Conservation (phyloP, 2,329 filamentous ascomycete species). For the Thielaviopsis populi region DNA sequence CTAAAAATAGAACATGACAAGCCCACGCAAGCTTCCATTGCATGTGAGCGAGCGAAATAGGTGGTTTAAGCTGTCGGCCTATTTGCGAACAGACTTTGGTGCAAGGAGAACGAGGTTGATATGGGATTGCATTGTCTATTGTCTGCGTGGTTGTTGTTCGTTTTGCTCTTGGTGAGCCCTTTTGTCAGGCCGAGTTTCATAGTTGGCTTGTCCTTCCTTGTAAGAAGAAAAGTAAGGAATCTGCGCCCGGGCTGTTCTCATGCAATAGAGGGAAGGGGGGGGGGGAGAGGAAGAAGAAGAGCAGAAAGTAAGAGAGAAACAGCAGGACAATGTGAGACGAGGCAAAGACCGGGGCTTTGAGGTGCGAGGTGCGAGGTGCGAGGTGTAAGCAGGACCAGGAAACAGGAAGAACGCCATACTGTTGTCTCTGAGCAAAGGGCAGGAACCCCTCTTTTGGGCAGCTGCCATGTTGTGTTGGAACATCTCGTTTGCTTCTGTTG, state of each 20-base stretch:
- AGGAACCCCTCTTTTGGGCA: not conserved
- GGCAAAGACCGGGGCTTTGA: too few species aligned
- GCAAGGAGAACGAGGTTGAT: not conserved
- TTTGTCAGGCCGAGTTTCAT: not conserved
- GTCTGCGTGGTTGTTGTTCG: not conserved
- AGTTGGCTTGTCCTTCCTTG: not conserved
- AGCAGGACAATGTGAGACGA: too few species aligned
- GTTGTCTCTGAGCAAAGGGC: not conserved
- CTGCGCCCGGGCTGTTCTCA: not conserved
- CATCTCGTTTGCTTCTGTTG: not conserved
- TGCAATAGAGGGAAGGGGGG: not conserved
- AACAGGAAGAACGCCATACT: not conserved
- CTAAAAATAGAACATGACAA: slow-evolving; percentile 2
- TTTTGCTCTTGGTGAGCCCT: not conserved
- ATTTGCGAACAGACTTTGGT: not conserved
- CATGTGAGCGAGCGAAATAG: not conserved
- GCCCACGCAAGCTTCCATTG: not conserved
- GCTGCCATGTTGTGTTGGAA: not conserved
- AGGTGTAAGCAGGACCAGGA: not conserved
- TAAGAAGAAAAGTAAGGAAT: slow-evolving; percentile 2
- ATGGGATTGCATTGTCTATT: not conserved
- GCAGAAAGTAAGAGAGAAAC: too few species aligned
- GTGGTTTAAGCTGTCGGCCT: not conserved
- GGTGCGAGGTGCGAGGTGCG: too few species aligned
- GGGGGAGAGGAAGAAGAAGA: not conserved